These are phyloP conservation scores for Saccharomycopsis babjevae DNA, from an alignment of 805 yeast genomes.

Conservation along the genomic window DNA sequence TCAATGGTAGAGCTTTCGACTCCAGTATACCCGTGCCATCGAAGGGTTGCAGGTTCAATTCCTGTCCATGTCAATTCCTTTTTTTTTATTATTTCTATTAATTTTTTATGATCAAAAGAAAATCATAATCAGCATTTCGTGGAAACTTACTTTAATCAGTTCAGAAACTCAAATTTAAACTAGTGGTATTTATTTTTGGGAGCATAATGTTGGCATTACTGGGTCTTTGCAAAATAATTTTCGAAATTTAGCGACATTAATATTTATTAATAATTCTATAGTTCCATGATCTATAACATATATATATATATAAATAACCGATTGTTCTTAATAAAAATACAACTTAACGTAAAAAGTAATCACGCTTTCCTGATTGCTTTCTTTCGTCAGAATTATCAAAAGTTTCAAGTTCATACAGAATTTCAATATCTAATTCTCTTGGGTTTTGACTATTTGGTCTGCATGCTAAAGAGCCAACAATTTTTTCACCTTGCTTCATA, in stretches of 20 bases:
- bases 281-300: background rate
- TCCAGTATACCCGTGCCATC: constrained; percentile 38
- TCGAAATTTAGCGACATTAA: background rate
- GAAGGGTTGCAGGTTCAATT: constrained; percentile 60
- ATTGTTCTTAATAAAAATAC: background rate
- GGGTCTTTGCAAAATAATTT: background rate
- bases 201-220: background rate
- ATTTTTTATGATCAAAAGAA: background rate
- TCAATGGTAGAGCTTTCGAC: constrained; percentile 65
- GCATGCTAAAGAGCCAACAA: constrained; percentile 63
- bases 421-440: constrained; percentile 79
- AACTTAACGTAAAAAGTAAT: constrained; percentile 59
- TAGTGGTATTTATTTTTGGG: too few relatives aligned
- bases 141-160: too few relatives aligned
- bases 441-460: constrained; percentile 73
- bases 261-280: background rate
- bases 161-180: too few relatives aligned
- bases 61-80: constrained; percentile 35
- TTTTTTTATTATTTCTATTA: constrained; percentile 3
- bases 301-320: background rate
- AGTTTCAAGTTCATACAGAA: constrained; percentile 38
- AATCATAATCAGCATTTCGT: background rate
- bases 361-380: constrained; percentile 47
- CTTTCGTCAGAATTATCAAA: constrained; percentile 40
- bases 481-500: constrained; percentile 62